phyloP scores from a whole-genome alignment of 805 yeast genomes.

The Myxozyma kluyveri region DNA sequence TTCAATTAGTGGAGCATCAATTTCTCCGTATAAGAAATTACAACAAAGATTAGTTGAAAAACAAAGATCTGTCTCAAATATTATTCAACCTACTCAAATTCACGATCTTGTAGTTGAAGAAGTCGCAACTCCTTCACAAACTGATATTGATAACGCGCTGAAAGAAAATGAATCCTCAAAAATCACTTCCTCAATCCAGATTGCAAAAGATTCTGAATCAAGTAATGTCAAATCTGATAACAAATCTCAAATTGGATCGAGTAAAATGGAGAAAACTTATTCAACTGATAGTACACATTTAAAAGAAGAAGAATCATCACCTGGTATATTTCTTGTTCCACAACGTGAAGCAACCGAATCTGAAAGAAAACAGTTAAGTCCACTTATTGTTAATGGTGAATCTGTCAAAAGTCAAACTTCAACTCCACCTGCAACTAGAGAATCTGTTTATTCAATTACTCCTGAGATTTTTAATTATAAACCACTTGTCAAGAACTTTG shows the following conservation, averaged over 20 bases:
- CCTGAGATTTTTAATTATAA: constrained; percentile 8
- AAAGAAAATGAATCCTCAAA: neutral
- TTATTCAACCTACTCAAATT: neutral
- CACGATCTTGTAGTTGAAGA: neutral
- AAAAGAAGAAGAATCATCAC: neutral
- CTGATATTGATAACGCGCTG: constrained; percentile 4
- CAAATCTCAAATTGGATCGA: neutral
- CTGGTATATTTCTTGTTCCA: constrained; percentile 11
- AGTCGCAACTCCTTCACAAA: constrained; percentile 1
- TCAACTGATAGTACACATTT: neutral
- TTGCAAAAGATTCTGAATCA: neutral
- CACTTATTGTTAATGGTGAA: constrained; percentile 2
- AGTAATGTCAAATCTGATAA: neutral
- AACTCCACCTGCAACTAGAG: neutral
- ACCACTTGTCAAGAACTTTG: neutral
- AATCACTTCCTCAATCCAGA: neutral
- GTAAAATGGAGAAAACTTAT: neutral
- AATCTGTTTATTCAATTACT: neutral
- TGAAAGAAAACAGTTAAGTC: constrained; percentile 2
- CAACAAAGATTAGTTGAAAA: constrained; percentile 12
- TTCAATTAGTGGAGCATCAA: neutral
- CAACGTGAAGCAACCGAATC: neutral
- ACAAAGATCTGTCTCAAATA: constrained; percentile 13
- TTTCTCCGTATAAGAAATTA: constrained; percentile 7
- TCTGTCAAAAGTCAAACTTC: too few species aligned